These are phyloP conservation scores for Castanea sativa DNA, from an alignment of 306 rosid species.

Conservation along the genomic window DNA sequence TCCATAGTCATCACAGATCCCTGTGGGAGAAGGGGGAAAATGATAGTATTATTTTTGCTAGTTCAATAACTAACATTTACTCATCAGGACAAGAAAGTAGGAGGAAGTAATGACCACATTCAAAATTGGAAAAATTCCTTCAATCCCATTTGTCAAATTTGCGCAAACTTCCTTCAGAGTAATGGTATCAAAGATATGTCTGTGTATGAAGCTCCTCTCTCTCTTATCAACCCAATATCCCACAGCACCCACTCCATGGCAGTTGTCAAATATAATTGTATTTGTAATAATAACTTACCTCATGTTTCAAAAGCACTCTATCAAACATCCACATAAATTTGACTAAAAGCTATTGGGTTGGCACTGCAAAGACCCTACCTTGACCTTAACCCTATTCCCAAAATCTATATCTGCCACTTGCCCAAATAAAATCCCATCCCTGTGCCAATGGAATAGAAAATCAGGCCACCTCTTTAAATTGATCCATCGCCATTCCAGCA, in stretches of 20 bases:
- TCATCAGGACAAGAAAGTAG: neutral
- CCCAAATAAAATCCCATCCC: neutral
- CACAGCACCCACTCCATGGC: neutral
- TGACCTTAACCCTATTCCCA: neutral
- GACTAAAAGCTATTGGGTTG: neutral
- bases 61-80: neutral
- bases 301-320: neutral
- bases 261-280: neutral
- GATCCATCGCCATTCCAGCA: neutral
- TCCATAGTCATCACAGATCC: constrained; percentile 87
- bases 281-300: neutral
- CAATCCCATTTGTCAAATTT: neutral
- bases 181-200: neutral
- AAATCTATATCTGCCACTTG: neutral
- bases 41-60: constrained; percentile 1
- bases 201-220: neutral
- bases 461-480: neutral
- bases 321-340: neutral
- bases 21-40: constrained; percentile 37
- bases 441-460: neutral
- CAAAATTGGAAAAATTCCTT: neutral
- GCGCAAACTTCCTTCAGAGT: neutral
- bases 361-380: neutral
- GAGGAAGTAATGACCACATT: constrained; percentile 1
- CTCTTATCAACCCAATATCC: neutral